Base-by-base conservation (phyloP, 495 filamentous ascomycete species). In the Penicillium arizonense region DNA sequence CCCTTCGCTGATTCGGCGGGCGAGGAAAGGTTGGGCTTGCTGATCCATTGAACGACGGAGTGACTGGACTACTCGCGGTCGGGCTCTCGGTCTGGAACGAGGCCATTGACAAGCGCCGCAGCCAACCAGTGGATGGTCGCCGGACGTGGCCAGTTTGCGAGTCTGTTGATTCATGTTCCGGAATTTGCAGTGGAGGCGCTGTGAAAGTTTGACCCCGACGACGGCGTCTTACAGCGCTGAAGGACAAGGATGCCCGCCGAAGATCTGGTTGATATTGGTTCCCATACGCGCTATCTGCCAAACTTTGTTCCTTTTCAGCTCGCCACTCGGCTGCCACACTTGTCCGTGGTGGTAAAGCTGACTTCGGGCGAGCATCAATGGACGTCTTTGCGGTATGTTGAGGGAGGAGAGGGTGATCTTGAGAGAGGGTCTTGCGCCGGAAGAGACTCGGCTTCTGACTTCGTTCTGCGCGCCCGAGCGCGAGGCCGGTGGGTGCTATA, bases 1-100 rank as follows among this genome's bases (percentile, higher is more conserved):
- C 60, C 52, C 78, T 64, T 52, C 80, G 73, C 49, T 81, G 70
- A 41, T 71, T 67, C 12, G 67, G 46, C 11, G 78, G 67, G 33
- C 64, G 58, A 13, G 76, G 59, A 23, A 88, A 62, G 24, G 88
- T 87, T 34, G 87, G 86, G 38, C 81, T 86, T 7, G 77, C 79
- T 21, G 88, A 90, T 24, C 80, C 83, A 73, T 87, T 82, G 44
- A 87, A 90, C 50, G 85, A 84, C 9, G 84, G 82, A 20, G 90
- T 74, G 3, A 85, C 78, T 1, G 88, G 86, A 14, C 80, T 80
- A 49, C 85, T 76, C 57, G 83, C 87, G 21, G 86, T 84, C 43
- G 80, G 74, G 26, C 85, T 94, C 35, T 83, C 87, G 54, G 83
- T 80, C 41, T 86, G 82, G 47, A 88, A 90, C n/a, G 88, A 82